Evolutionary conservation across 108 stramenopile genomes (phyloP), one percentile per base, ranked within the genome.

Genomic region (Skeletonema potamos): DNA sequence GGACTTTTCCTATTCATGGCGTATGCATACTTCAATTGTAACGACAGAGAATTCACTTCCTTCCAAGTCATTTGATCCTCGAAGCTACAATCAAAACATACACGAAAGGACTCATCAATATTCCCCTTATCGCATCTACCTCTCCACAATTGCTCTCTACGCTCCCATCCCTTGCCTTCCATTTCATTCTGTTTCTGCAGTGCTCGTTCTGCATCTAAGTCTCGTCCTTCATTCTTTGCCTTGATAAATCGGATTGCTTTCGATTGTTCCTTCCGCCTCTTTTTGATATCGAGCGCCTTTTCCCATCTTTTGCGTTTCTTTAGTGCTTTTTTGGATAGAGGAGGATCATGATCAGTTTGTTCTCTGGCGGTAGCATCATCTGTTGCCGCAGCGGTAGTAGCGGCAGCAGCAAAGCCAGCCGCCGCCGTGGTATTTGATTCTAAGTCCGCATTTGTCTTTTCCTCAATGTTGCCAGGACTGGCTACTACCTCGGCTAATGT

Each of bases 31-130:
- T 88, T 76, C 30, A 93, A 66, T 68, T 93, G 92, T 33, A 69
- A 75, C 10, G 80, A 74, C 69, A 93, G 66, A 51, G 84, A 85
- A 60, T 85, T 87, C 41, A 79, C 77, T 54, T 93, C 92, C 62
- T 87, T 87, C 9, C 26, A 27, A 9, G 86, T 90, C 89, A 93
- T 90, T 5, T 72, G 59, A 20, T 82, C 54, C 32, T 91, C 92
- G 81, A 88, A 93, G 27, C 79, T 78, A 65, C 92, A 90, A 54
- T 93, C 92, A 8, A 93, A 48, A 64, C 85, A 89, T 1, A 93
- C 81, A 22, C 73, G 61, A 27, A 79, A 83, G 1, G 77, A 70
- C 26, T 56, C 58, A 12, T 65, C 72, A 54, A 78, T 63, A 13
- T 72, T 55, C n/a, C 76, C 81, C 51, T 43, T 36, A 1, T 55